These are phyloP conservation scores for Cladosporium sp. DNA, from an alignment of 2,329 filamentous ascomycete genomes.

Conservation along the genomic window DNA sequence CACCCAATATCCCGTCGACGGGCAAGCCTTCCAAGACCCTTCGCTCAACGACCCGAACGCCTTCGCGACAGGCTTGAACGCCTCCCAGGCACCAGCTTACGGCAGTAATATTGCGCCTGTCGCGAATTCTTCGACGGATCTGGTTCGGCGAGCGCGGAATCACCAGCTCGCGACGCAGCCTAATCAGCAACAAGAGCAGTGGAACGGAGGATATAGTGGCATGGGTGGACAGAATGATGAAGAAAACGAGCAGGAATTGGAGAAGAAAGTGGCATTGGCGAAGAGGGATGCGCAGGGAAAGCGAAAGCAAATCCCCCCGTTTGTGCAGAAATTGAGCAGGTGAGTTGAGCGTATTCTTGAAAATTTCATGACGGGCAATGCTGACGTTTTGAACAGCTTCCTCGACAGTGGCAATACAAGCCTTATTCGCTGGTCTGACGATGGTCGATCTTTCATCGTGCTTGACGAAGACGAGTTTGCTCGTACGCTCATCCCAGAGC, in stretches of 20 bases:
- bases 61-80: slow-evolving; percentile 26
- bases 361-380: slow-evolving; percentile 15
- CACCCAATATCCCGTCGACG: slow-evolving; percentile 25
- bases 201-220: slow-evolving; percentile 35
- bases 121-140: slow-evolving; percentile 34
- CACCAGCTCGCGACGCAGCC: slow-evolving; percentile 40
- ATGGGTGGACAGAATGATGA: slow-evolving; percentile 46
- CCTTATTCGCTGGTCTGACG: slow-evolving; percentile 93
- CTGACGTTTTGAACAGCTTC: slow-evolving; percentile 58
- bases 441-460: slow-evolving; percentile 93
- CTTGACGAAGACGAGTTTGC: slow-evolving; percentile 90
- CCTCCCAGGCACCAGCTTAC: slow-evolving; percentile 22
- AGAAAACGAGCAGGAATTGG: slow-evolving; percentile 73
- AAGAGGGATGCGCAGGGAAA: slow-evolving; percentile 86
- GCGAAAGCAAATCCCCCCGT: slow-evolving; percentile 92
- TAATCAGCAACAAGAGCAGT: slow-evolving; percentile 32
- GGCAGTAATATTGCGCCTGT: slow-evolving; percentile 17
- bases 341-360: slow-evolving; percentile 42
- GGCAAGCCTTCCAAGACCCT: slow-evolving; percentile 32
- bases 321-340: slow-evolving; percentile 98
- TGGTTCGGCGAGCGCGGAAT: slow-evolving; percentile 43
- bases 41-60: slow-evolving; percentile 33
- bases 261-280: slow-evolving; percentile 71
- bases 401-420: slow-evolving; percentile 91
- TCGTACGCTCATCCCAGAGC: slow-evolving; percentile 65